A percentile compares a stretch with the other conserved stretches of the same genome.
These are phyloP conservation scores for Plasmodium blacklocki DNA, from an alignment of 169 alveolate genomes.

Conservation along the genomic window DNA sequence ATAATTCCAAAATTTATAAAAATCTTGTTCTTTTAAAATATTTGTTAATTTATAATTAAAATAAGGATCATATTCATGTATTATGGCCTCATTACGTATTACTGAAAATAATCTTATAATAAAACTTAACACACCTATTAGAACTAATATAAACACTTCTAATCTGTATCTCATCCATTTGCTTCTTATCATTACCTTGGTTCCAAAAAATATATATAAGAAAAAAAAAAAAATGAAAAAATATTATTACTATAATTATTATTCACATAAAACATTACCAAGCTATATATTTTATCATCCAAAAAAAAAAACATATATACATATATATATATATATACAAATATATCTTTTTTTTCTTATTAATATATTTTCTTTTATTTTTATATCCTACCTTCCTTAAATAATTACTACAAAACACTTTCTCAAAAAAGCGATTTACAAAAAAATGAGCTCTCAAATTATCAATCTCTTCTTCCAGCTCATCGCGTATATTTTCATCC, in stretches of 20 bases:
- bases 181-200: constrained; percentile 25
- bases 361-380: not conserved
- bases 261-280: too few relatives aligned
- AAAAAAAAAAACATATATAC: not conserved
- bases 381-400: constrained; percentile 12
- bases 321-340: not conserved
- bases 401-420: constrained; percentile 9
- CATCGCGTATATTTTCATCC: not conserved
- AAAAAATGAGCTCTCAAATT: constrained; percentile 15
- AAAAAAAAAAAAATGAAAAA: not conserved
- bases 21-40: constrained; percentile 93
- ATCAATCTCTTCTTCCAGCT: not conserved
- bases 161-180: not conserved
- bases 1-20: constrained; percentile 97
- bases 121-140: constrained; percentile 85
- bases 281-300: too few relatives aligned
- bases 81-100: constrained; percentile 95
- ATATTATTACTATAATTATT: not conserved
- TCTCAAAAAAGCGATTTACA: constrained; percentile 12
- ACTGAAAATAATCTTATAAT: constrained; percentile 96
- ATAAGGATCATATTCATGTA: constrained; percentile 99
- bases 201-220: not conserved
- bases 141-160: constrained; percentile 50
- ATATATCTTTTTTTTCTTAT: not conserved
- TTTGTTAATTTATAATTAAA: constrained; percentile 97